phyloP scores from a whole-genome alignment of 2,329 filamentous ascomycete species.

The Neophaeococcomyces mojaviensis region DNA sequence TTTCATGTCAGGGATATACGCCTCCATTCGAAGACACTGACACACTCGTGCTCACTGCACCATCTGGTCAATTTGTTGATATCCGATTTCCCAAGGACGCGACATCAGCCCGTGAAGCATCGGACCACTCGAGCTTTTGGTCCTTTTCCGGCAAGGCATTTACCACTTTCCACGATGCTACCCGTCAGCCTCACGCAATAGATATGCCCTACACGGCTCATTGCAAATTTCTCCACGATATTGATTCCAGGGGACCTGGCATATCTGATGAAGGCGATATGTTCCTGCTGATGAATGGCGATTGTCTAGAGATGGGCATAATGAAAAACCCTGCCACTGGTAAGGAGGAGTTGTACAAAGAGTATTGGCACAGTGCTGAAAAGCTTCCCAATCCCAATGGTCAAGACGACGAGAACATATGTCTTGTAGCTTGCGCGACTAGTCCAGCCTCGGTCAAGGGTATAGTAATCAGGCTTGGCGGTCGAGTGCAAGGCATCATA shows the following conservation, averaged over 20 bases:
- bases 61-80: conserved; percentile 17
- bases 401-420: conserved; percentile 1
- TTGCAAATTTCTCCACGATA: conserved; percentile 17
- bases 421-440: not conserved
- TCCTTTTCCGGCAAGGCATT: conserved; percentile 17
- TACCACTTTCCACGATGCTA: conserved; percentile 13
- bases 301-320: conserved; percentile 21
- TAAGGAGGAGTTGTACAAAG: conserved; percentile 20
- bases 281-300: conserved; percentile 21
- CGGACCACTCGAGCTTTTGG: conserved; percentile 18
- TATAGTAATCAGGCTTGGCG: conserved; percentile 4
- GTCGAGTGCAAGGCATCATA: conserved; percentile 3
- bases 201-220: conserved; percentile 19
- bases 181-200: conserved; percentile 1
- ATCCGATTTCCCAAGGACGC: conserved; percentile 18
- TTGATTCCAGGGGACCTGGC: conserved; percentile 18
- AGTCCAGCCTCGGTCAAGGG: not conserved
- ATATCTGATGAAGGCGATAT: conserved; percentile 22
- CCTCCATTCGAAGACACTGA: conserved; percentile 21
- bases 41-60: conserved; percentile 20
- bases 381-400: not conserved
- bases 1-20: conserved; percentile 12
- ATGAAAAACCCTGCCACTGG: conserved; percentile 19
- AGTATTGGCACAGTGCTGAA: conserved; percentile 15
- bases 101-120: not conserved